Conservation (phyloP, 768 basidiomycete species). For the Cystofilobasidium bisporidii region DNA sequence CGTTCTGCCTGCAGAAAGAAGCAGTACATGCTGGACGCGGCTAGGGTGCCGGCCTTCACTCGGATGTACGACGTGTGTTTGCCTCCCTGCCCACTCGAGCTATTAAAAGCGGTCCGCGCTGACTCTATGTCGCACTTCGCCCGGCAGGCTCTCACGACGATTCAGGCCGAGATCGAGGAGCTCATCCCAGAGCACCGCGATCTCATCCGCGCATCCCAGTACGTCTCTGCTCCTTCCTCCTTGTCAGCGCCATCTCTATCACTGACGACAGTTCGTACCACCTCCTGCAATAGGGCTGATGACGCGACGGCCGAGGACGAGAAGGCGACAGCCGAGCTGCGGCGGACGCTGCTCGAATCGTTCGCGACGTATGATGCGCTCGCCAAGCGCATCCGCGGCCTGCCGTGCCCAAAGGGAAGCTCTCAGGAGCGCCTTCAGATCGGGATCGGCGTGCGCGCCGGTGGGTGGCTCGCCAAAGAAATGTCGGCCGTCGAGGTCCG, state of each 20-base stretch:
- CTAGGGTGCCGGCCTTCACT: constrained; percentile 53
- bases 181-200: constrained; percentile 81
- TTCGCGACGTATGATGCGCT: constrained; percentile 83
- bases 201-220: constrained; percentile 39
- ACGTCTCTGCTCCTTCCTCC: background rate
- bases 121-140: background rate
- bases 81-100: background rate
- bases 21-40: constrained; percentile 62
- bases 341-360: constrained; percentile 72
- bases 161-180: constrained; percentile 87
- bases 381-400: constrained; percentile 67
- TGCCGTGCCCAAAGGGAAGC: constrained; percentile 54
- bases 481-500: constrained; percentile 75
- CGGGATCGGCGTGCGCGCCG: constrained; percentile 67
- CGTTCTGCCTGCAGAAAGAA: constrained; percentile 50
- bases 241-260: background rate
- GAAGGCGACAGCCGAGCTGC: constrained; percentile 36
- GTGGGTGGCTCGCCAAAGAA: constrained; percentile 72
- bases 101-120: constrained; percentile 10
- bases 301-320: background rate
- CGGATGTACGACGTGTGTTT: constrained; percentile 58
- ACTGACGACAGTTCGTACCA: background rate
- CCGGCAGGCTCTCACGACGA: constrained; percentile 53
- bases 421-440: constrained; percentile 74
- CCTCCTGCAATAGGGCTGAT: background rate